These are phyloP conservation scores for Tetrapisispora iriomotensis DNA, from an alignment of 805 yeast species.

Conservation along the genomic window DNA sequence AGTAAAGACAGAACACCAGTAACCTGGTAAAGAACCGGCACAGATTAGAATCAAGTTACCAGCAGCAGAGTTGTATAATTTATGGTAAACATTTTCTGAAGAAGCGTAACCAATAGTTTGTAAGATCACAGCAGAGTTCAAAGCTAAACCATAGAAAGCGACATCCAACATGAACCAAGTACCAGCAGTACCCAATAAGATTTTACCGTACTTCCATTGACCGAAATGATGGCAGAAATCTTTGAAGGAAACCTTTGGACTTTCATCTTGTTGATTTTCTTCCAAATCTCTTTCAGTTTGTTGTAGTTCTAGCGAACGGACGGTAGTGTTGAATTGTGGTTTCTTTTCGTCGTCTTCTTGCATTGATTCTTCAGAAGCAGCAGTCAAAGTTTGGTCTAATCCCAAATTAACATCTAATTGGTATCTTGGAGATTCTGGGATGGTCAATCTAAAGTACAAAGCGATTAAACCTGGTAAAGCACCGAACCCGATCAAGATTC, in stretches of 20 bases:
- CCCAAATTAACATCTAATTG: constrained; percentile 53
- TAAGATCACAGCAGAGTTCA: constrained; percentile 72
- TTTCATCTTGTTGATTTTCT: not conserved
- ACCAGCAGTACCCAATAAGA: constrained; percentile 81
- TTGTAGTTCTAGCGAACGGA: not conserved
- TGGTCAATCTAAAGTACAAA: constrained; percentile 83
- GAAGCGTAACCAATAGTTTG: constrained; percentile 79
- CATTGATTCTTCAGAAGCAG: not conserved
- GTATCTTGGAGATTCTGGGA: constrained; percentile 92
- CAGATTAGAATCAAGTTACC: constrained; percentile 88
- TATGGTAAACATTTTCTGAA: constrained; percentile 55
- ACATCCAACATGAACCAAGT: constrained; percentile 88
- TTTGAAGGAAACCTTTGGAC: constrained; percentile 61
- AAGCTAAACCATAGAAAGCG: constrained; percentile 82
- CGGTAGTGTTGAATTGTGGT: constrained; percentile 1
- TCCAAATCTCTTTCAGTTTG: not conserved
- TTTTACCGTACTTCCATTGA: constrained; percentile 82
- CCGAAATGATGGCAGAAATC: constrained; percentile 68
- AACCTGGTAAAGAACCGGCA: constrained; percentile 94
- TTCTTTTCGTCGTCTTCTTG: constrained; percentile 3
- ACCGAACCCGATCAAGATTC: constrained; percentile 82
- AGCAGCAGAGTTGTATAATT: constrained; percentile 69
- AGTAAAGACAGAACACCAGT: constrained; percentile 77
- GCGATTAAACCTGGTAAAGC: constrained; percentile 81
- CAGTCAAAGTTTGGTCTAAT: not conserved